phyloP scores from a whole-genome alignment of 352 stramenopile species.

The Blastocystis sp. region DNA sequence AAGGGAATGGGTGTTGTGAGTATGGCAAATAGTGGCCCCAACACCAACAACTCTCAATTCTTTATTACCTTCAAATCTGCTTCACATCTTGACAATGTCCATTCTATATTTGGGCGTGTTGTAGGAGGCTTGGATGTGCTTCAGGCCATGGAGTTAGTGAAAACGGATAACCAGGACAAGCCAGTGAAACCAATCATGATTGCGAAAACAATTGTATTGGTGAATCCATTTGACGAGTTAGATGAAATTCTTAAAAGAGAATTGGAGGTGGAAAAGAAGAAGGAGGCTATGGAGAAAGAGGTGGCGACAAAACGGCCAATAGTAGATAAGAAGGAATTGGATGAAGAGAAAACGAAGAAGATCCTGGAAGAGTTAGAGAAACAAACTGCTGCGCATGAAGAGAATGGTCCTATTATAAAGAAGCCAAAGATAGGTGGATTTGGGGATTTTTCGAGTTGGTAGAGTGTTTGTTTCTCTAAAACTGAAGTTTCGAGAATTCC shows the following conservation, averaged over 20 bases:
- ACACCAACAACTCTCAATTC: slow-evolving; percentile 95
- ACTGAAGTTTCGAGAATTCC: background rate
- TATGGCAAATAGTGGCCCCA: slow-evolving; percentile 93
- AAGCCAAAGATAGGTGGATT: slow-evolving; percentile 73
- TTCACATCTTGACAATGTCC: slow-evolving; percentile 94
- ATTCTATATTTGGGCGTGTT: slow-evolving; percentile 91
- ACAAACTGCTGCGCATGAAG: background rate
- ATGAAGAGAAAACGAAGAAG: slow-evolving; percentile 74
- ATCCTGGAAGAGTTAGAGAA: slow-evolving; percentile 71
- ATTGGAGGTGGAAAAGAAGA: slow-evolving; percentile 16
- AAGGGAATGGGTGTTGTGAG: slow-evolving; percentile 83
- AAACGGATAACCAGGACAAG: slow-evolving; percentile 78
- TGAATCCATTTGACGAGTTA: slow-evolving; percentile 82
- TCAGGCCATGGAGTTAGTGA: slow-evolving; percentile 78
- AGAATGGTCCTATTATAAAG: background rate
- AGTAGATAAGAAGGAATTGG: slow-evolving; percentile 70
- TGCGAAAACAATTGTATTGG: slow-evolving; percentile 77
- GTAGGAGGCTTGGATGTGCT: slow-evolving; percentile 84
- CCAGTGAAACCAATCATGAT: slow-evolving; percentile 82
- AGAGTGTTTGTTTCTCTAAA: slow-evolving; percentile 53
- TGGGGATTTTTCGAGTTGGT: slow-evolving; percentile 80
- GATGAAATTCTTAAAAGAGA: slow-evolving; percentile 49
- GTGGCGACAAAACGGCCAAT: background rate
- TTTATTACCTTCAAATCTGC: slow-evolving; percentile 94
- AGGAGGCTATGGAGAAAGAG: background rate